A percentile compares a stretch with the other conserved stretches of the same genome.
Conservation (phyloP, 1,284 basidiomycete species). For the Volvariella surrecta region DNA sequence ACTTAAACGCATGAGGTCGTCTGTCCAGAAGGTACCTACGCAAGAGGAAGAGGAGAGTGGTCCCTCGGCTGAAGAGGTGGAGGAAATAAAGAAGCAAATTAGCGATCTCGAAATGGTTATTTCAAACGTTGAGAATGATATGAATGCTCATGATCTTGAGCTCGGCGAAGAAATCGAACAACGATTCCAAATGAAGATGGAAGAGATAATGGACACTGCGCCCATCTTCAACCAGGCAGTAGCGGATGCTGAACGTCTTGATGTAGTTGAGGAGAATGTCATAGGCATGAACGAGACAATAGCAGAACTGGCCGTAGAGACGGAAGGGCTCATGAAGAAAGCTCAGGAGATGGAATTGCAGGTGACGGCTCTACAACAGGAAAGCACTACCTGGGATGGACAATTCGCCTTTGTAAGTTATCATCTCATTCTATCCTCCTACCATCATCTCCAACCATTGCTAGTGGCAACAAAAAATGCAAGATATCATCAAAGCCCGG, state of each 20-base stretch:
- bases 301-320: conserved; percentile 26
- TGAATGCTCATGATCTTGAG: conserved; percentile 27
- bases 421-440: not conserved
- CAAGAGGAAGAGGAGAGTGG: conserved; percentile 1
- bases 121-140: conserved; percentile 33
- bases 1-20: conserved; percentile 29
- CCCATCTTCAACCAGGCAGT: conserved; percentile 8
- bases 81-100: conserved; percentile 30
- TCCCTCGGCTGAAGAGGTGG: conserved; percentile 19
- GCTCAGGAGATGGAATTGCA: not conserved
- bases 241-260: conserved; percentile 13
- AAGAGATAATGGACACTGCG: conserved; percentile 19
- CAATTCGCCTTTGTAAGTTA: not conserved
- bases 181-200: conserved; percentile 25
- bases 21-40: conserved; percentile 11
- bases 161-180: conserved; percentile 29
- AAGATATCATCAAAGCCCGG: conserved; percentile 14
- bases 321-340: conserved; percentile 25
- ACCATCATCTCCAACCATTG: not conserved
- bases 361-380: not conserved
- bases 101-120: conserved; percentile 27
- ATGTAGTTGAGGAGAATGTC: conserved; percentile 21
- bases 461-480: conserved; percentile 22
- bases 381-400: not conserved
- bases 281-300: conserved; percentile 11